Evolutionary conservation across 139 green algal genomes (phyloP).

Genomic region (Yamagishiella unicocca): DNA sequence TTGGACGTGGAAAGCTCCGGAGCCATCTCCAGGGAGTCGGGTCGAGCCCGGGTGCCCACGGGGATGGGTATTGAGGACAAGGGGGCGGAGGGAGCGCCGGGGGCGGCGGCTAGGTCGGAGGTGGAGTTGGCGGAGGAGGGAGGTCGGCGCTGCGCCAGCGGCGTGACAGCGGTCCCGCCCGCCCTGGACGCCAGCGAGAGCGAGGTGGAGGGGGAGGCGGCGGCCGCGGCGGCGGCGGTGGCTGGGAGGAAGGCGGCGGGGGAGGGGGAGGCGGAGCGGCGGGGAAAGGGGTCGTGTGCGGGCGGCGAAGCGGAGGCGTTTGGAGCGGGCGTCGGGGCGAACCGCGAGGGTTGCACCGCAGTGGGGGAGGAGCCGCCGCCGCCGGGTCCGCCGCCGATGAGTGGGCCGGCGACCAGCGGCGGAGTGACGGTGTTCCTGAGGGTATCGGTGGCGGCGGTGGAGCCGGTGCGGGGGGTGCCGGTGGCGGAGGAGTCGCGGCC

Average conservation of each 20-base stretch:
- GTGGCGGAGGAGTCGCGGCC: constrained; percentile 23
- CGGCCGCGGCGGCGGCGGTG: background rate
- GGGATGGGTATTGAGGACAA: too few species aligned
- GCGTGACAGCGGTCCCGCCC: background rate
- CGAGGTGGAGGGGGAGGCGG: background rate
- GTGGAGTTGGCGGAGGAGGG: too few species aligned
- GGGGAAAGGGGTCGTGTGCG: background rate
- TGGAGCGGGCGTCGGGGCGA: background rate
- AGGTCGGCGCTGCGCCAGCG: too few species aligned
- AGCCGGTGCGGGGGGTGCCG: background rate
- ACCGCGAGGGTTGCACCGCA: background rate
- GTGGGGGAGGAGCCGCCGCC: background rate
- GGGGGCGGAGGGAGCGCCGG: too few species aligned
- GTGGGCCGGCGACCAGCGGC: background rate
- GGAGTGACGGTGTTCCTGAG: background rate
- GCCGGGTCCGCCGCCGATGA: background rate
- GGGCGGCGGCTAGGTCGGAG: too few species aligned
- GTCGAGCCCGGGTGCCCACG: background rate
- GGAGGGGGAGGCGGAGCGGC: background rate
- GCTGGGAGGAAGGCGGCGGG: background rate
- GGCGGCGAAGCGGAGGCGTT: background rate
- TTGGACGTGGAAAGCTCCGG: background rate
- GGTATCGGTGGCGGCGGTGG: background rate
- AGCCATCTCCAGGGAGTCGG: background rate
- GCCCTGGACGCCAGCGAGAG: background rate